phyloP scores from a whole-genome alignment of 2,329 filamentous ascomycete species.

The Didymella arachidicola region DNA sequence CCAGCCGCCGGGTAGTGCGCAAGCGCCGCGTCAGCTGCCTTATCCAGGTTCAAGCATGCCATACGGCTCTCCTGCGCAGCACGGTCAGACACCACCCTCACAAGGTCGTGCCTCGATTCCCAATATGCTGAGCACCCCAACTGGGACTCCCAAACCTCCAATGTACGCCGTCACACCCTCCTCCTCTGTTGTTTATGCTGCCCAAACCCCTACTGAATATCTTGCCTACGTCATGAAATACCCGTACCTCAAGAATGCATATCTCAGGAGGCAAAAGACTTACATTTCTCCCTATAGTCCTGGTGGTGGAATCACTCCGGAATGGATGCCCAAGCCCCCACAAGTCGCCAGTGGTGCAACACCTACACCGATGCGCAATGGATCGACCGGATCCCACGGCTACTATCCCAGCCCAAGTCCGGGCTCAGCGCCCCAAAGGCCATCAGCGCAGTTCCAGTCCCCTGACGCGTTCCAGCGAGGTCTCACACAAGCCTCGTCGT shows the following conservation, averaged over 20 bases:
- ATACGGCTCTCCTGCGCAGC: constrained; percentile 29
- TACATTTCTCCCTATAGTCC: constrained; percentile 58
- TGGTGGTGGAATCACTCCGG: constrained; percentile 52
- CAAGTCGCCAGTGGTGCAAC: constrained; percentile 18
- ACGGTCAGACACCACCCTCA: constrained; percentile 20
- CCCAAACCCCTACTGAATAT: constrained; percentile 49
- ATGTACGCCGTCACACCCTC: constrained; percentile 49
- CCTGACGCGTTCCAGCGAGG: constrained; percentile 56
- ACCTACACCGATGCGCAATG: constrained; percentile 8
- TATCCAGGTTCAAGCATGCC: constrained; percentile 27
- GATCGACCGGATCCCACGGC: constrained; percentile 14
- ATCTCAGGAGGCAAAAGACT: constrained; percentile 54
- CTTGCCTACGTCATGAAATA: constrained; percentile 55
- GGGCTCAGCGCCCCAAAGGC: constrained; percentile 28
- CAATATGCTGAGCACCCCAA: constrained; percentile 40
- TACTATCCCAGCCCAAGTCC: constrained; percentile 17
- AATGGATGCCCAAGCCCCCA: constrained; percentile 48
- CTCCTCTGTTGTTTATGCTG: constrained; percentile 50
- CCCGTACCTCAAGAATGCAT: constrained; percentile 57
- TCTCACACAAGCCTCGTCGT: constrained; percentile 38
- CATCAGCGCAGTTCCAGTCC: constrained; percentile 53
- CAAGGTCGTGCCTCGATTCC: constrained; percentile 46
- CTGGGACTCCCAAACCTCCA: constrained; percentile 46
- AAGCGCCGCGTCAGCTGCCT: constrained; percentile 29
- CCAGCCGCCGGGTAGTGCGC: constrained; percentile 21